Evolutionary conservation across 495 filamentous ascomycete species (phyloP), one percentile per base, ranked within the genome.

Genomic region (Neurospora sp.): DNA sequence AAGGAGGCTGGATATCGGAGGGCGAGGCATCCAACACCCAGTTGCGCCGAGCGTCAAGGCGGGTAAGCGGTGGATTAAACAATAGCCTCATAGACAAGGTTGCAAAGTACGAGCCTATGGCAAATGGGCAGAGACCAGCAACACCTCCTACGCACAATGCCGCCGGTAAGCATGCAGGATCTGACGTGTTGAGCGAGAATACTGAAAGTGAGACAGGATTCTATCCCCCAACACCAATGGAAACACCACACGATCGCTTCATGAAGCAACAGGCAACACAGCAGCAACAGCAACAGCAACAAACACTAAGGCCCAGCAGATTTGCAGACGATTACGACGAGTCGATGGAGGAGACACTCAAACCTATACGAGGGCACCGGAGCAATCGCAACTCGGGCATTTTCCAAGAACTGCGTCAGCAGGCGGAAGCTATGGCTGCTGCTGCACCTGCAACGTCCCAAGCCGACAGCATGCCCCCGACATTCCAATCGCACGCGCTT

Each of bases 281-380:
- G 12, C 72, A 69, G 39, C 78, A 75, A 35, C 72, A 69, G 39
- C 78, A 75, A 39, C 77, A 74, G 14, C 77, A 78, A 39, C 76
- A 80, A 31, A 41, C 71, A n/a, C 73, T 73, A 6, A 78, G 73
- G 35, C 80, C 74, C n/a, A 80, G 71, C 73, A 77, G 86, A 41
- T 88, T 88, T 74, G 71, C 82, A 0, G 86, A 85, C 42, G 79
- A 76, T 35, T 87, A 87, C 71, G 86, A 88, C 72, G 85, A 85
- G 74, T 88, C 85, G n/a, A 87, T 87, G 83, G 86, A 88, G 74
- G 86, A 87, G 75, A 88, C 86, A 0, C 81, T 88, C 76, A 88
- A 88, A 78, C 86, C 86, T 5, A 72, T 79, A 11, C 77, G 80
- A 74, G 80, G 72, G 70, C 80, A 74, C 71, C 75, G 69, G 44